Percentiles rank a stretch among this genome's conserved stretches.
Conservation (phyloP, 2,329 filamentous ascomycete species). For the Colletotrichum sp. region DNA sequence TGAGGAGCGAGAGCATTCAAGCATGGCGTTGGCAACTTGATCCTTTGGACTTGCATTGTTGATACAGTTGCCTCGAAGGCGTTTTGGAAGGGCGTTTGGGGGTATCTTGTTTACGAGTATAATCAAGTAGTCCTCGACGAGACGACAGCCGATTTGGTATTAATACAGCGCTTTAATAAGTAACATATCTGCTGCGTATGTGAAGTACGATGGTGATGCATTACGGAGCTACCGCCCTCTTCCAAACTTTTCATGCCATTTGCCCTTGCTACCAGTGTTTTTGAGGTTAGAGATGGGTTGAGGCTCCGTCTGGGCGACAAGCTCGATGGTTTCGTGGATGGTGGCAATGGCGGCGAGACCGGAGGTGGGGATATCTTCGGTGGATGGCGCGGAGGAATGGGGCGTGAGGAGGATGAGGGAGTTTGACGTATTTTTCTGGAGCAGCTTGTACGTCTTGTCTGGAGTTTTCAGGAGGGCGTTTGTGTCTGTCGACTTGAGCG, state of each 20-base stretch:
- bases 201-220: background rate
- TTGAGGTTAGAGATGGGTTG: slow-evolving; percentile 30
- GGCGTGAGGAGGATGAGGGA: slow-evolving; percentile 62
- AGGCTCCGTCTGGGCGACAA: slow-evolving; percentile 46
- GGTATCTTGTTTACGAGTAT: background rate
- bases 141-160: background rate
- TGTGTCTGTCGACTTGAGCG: slow-evolving; percentile 52
- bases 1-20: background rate
- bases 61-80: background rate
- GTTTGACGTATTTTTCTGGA: slow-evolving; percentile 73
- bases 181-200: background rate
- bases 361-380: slow-evolving; percentile 22
- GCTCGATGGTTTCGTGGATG: slow-evolving; percentile 67
- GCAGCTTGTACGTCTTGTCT: slow-evolving; percentile 60
- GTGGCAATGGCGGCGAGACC: slow-evolving; percentile 58
- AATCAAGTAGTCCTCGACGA: background rate
- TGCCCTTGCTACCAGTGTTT: slow-evolving; percentile 45
- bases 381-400: slow-evolving; percentile 16
- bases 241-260: slow-evolving; percentile 67
- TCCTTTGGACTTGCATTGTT: background rate
- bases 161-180: background rate
- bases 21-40: background rate
- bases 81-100: background rate
- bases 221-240: slow-evolving; percentile 39
- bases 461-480: slow-evolving; percentile 58